Base-by-base conservation (phyloP, 768 basidiomycete genomes). In the Auriculariales sp. region DNA sequence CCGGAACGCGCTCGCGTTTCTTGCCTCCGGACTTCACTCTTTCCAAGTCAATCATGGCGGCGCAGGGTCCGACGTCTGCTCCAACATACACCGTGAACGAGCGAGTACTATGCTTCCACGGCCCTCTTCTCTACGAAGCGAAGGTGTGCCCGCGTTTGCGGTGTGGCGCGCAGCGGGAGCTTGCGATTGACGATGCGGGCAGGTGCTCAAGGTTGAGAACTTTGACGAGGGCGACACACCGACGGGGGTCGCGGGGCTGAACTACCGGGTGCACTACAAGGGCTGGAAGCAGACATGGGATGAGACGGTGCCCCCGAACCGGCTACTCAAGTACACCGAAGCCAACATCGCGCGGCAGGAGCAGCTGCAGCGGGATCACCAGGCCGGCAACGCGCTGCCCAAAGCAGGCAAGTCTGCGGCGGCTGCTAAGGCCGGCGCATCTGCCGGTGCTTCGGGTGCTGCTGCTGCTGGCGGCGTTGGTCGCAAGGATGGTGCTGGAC, bases 211-310 rank as follows among this genome's bases (percentile, higher is more conserved):
- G 56, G 61, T 64, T 10, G 78, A 81, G 52, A 72, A 67, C 33
- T 81, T 79, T 66, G 78, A 81, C 52, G 80, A 83, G 56, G 64
- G 70, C 15, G 79, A 70, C 49, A 75, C 80, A 1, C 70, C 75
- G 34, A 72, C 75, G 4, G 77, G 79, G 4, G 62, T 65, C 9
- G 63, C 74, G 2, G 94, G 93, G 4, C 77, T 79, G 3, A 89
- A 94, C 58, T 97, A 89, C 66, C 82, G 86, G 53, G 93, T 99
- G 32, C 95, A 99, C 64, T 99, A 99, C 73, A 95, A 97, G 65
- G 95, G 95, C 7, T 99, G 95, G 95, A 99, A 97, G 63, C 86
- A 90, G 64, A 93, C 89, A 53, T 97, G 92, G 91, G 92, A 95
- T 67, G 93, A 98, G 70, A 97, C 90, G 90, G 94, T 97, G 0